Conservation (phyloP, 75 land plant species). For the Pinus taeda region DNA sequence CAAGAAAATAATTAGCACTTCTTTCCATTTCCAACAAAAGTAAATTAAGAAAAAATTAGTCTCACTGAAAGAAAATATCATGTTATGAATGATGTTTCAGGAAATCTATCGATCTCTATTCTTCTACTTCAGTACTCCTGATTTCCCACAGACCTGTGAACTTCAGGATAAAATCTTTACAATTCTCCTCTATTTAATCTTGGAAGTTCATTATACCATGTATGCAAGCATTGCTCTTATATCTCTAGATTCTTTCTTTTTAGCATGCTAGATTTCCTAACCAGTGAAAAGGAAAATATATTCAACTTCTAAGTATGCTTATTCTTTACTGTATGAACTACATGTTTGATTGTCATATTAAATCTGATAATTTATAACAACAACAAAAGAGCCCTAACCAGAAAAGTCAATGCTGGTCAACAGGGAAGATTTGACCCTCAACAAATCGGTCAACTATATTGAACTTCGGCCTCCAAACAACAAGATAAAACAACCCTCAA, state of each 20-base stretch:
- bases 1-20: background rate
- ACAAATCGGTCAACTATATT: too few relatives aligned
- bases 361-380: too few relatives aligned
- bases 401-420: too few relatives aligned
- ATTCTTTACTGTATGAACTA: background rate
- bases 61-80: background rate
- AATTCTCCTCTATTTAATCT: background rate
- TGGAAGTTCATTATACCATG: background rate
- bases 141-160: background rate
- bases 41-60: background rate
- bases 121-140: background rate
- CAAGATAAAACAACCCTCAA: too few relatives aligned
- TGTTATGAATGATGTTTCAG: background rate
- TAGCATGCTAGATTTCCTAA: background rate
- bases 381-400: too few relatives aligned
- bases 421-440: too few relatives aligned
- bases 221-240: background rate
- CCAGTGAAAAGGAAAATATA: background rate
- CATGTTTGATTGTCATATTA: too few relatives aligned
- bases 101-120: background rate
- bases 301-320: background rate
- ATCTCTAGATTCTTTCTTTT: background rate
- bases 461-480: too few relatives aligned
- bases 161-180: background rate
- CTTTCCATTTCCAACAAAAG: background rate